phyloP scores from a whole-genome alignment of 139 green algal species.

The Micractinium conductrix region DNA sequence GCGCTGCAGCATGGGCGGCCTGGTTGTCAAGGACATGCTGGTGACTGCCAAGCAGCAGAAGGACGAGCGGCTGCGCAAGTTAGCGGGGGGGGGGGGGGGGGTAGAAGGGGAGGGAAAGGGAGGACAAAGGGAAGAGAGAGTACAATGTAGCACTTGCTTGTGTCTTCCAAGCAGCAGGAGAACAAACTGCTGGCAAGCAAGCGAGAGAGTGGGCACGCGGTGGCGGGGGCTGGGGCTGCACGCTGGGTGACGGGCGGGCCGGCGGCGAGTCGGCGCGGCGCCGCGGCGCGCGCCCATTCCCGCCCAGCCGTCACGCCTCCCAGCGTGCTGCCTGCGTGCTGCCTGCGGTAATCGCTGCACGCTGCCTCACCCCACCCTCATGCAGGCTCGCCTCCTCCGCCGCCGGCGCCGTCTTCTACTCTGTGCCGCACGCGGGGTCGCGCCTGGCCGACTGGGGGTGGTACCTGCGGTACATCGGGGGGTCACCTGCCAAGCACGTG shows the following conservation, averaged over 20 bases:
- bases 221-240: too few relatives aligned
- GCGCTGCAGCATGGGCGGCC: constrained; percentile 74
- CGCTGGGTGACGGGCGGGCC: neutral
- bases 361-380: neutral
- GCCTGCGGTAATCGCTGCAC: neutral
- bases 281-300: too few relatives aligned
- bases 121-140: too few relatives aligned
- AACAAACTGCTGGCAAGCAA: too few relatives aligned
- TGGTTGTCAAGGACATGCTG: constrained; percentile 90
- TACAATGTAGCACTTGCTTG: too few relatives aligned
- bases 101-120: neutral
- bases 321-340: neutral
- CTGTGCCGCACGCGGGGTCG: constrained; percentile 80
- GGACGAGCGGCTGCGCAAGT: constrained; percentile 14
- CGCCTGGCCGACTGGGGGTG: constrained; percentile 79
- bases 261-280: neutral
- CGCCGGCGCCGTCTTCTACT: constrained; percentile 80
- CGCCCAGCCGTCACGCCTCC: neutral
- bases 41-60: constrained; percentile 21
- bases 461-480: constrained; percentile 78
- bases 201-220: too few relatives aligned
- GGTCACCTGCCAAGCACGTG: constrained; percentile 61
- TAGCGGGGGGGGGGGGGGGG: neutral
- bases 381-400: constrained; percentile 49
- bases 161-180: too few relatives aligned